These are phyloP conservation scores for Trichoderma afroharzianum DNA, from an alignment of 2,329 filamentous ascomycete genomes.

Conservation along the genomic window DNA sequence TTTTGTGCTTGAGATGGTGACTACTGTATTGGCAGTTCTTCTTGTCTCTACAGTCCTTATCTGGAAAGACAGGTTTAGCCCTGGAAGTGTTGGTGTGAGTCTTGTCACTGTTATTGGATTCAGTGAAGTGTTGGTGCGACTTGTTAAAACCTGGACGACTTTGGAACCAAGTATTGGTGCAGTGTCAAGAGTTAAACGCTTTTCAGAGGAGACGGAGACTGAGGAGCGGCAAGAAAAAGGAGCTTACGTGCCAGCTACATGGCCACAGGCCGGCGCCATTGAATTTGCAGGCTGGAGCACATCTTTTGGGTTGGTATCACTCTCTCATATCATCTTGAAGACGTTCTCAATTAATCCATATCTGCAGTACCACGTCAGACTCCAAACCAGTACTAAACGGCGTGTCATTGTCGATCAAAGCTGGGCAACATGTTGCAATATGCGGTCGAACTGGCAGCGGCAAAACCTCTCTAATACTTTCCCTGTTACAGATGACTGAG, in stretches of 20 bases:
- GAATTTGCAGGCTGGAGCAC: slow-evolving; percentile 29
- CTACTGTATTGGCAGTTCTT: slow-evolving; percentile 44
- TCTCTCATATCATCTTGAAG: background rate
- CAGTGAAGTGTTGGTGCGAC: slow-evolving; percentile 26
- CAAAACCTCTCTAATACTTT: slow-evolving; percentile 37
- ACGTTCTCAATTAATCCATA: background rate
- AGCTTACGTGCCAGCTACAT: slow-evolving; percentile 21
- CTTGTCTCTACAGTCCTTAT: slow-evolving; percentile 41
- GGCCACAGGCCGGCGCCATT: slow-evolving; percentile 32
- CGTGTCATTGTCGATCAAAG: slow-evolving; percentile 28
- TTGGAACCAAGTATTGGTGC: slow-evolving; percentile 35
- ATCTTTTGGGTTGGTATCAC: slow-evolving; percentile 23
- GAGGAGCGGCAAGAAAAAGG: slow-evolving; percentile 10
- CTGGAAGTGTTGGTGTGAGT: slow-evolving; percentile 28
- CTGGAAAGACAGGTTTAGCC: slow-evolving; percentile 28
- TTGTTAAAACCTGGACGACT: slow-evolving; percentile 32
- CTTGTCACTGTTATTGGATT: slow-evolving; percentile 29
- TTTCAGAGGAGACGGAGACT: slow-evolving; percentile 25
- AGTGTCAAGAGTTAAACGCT: slow-evolving; percentile 34
- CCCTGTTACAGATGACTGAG: slow-evolving; percentile 46
- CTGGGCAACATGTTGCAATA: slow-evolving; percentile 38
- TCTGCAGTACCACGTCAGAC: slow-evolving; percentile 20
- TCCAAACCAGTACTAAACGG: slow-evolving; percentile 26
- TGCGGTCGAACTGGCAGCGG: slow-evolving; percentile 44
- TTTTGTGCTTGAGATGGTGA: slow-evolving; percentile 44